phyloP scores from a whole-genome alignment of 495 filamentous ascomycete species.

The Penicillium longicatenatum region DNA sequence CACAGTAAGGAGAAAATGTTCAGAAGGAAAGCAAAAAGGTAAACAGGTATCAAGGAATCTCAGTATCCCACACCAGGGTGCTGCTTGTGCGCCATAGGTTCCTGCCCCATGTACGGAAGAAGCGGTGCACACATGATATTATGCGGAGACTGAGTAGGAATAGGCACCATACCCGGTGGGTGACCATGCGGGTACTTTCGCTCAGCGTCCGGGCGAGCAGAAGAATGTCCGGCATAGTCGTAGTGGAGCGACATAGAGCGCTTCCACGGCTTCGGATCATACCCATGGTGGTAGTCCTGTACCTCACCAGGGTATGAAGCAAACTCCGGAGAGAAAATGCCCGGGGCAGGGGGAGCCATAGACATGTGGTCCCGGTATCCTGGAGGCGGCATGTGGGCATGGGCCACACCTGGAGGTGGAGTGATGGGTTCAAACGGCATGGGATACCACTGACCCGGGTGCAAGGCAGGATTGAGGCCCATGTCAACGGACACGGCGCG shows the following conservation, averaged over 20 bases:
- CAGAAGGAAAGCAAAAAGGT: slow-evolving; percentile 1
- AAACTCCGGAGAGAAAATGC: slow-evolving; percentile 25
- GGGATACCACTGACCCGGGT: slow-evolving; percentile 36
- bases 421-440: slow-evolving; percentile 36
- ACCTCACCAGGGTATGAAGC: slow-evolving; percentile 17
- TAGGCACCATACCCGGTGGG: slow-evolving; percentile 23
- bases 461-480: slow-evolving; percentile 20
- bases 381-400: slow-evolving; percentile 30
- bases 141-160: slow-evolving; percentile 28
- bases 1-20: slow-evolving; percentile 4
- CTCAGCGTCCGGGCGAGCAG: slow-evolving; percentile 24
- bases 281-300: slow-evolving; percentile 25
- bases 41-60: slow-evolving; percentile 18
- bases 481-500: slow-evolving; percentile 31
- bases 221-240: slow-evolving; percentile 23
- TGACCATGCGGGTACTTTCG: slow-evolving; percentile 26
- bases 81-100: slow-evolving; percentile 23
- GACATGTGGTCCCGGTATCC: slow-evolving; percentile 30
- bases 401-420: slow-evolving; percentile 29
- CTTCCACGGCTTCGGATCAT: slow-evolving; percentile 37
- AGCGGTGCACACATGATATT: slow-evolving; percentile 37
- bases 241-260: slow-evolving; percentile 37
- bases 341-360: slow-evolving; percentile 22
- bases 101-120: slow-evolving; percentile 32
- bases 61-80: slow-evolving; percentile 30